Base-by-base conservation (phyloP, 176 grass and related monocot genomes). In the Musa schizocarpa region DNA sequence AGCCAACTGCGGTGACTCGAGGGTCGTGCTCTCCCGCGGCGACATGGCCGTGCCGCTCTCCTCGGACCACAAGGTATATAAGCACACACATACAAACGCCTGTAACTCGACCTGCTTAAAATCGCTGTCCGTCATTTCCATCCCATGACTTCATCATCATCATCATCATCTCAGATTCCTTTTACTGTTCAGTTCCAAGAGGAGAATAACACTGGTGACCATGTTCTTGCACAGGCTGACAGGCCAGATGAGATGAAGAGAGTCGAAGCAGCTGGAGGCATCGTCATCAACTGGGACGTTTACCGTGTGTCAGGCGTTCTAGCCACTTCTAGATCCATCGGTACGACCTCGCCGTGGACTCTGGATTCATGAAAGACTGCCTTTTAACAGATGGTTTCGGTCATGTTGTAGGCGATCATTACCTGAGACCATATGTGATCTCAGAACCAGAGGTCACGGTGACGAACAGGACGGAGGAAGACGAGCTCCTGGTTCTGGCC, bases 1-100 rank as follows among this genome's bases (percentile, higher is more conserved):
- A 0, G 88, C 86, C 62, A 91, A 96, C 86, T 96, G 92, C 72
- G 92, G 92, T 49, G 92, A 91, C 82, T 91, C 92, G 6, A 83
- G 88, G 59, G 92, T 88, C 57, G 86, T 91, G 4, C 88, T 96
- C 72, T 91, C 70, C 0, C 88, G 86, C 67, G 86, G 77, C 53
- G 88, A 88, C 69, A 75, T 84, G 2, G 81, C 88, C 1, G 69
- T 91, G 13, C 78, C 86, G 9, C 92, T 96, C 81, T 96, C 92
- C 62, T 81, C 26, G 20, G 92, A 96, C 83, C 92, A 96, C 83
- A 96, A 91, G 88, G 91, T 93, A 80, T 43, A 43, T 0, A 43
- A 6, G 34, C 34, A 43, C 4, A 43, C 34, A 43, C 34, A 43
- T 43, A 43, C 34, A 43, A 43, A 43, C 4, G 4, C 34, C 34